Base-by-base conservation (phyloP, 2,329 filamentous ascomycete species). In the Neopestalotiopsis sp. region DNA sequence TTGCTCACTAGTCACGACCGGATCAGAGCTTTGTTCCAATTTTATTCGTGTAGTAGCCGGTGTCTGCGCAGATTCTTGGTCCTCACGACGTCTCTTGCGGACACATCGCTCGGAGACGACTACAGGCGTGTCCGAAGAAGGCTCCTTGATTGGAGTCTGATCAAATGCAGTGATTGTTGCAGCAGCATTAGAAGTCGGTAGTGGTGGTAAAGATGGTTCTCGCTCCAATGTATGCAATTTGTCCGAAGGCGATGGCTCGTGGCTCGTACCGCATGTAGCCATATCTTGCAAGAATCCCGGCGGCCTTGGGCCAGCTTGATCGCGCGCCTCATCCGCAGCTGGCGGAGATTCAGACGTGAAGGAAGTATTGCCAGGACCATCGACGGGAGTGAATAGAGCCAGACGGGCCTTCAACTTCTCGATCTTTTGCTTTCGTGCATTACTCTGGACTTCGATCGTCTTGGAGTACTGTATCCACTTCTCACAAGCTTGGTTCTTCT, bases 81-180 rank as follows among this genome's bases (percentile, higher is more conserved):
- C 76, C 2, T 75, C 72, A 10, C 79, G 74, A 72, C 83, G 87
- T 63, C 86, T 80, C 72, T 87, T 88, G 61, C 82, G 82, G 1
- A 89, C 75, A 20, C 75, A 74, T 14, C 86, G 83, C 70, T 87
- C 86, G 3, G 82, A 87, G 2, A 89, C 76, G 5, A 90, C 73
- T 1, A 88, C 77, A 0, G 84, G 86, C 2, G 74, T 75, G 68
- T 89, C 87, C 0, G 88, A 90, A 4, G 85, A 87, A 14, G 84
- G 84, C 70, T 89, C 87, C 72, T 89, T 89, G 30, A 88, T 73
- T 2, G 59, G 12, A 38, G 65, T 49, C 17, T 72, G 61, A 13
- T 34, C 40, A 2, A 53, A 9, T 14, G 45, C 4, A 5, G 20
- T 34, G 20, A 30, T 38, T 2, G 58, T 12, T 14, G 49, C 5